Conservation (phyloP, 495 filamentous ascomycete species). For the Friedmanniomyces simplex region DNA sequence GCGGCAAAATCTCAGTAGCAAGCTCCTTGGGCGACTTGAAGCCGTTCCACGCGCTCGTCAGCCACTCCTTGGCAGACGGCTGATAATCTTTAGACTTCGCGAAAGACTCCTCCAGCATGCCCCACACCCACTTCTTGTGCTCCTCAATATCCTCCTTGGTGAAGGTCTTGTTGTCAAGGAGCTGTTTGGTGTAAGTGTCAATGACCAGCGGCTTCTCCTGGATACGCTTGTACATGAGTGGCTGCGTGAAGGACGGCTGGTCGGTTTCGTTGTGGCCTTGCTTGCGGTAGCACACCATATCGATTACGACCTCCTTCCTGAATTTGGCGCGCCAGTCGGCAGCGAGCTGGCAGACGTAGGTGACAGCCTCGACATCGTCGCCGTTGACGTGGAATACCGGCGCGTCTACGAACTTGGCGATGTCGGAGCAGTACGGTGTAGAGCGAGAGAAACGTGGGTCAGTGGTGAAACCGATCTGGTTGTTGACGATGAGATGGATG, state of each 20-base stretch:
- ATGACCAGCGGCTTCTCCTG: constrained; percentile 66
- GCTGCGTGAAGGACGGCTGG: constrained; percentile 98
- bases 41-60: constrained; percentile 95
- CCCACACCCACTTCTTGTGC: constrained; percentile 99
- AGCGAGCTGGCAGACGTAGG: constrained; percentile 94
- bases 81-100: constrained; percentile 94
- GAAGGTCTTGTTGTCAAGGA: constrained; percentile 82
- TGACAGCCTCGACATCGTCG: constrained; percentile 95
- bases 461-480: constrained; percentile 99
- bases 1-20: constrained; percentile 85
- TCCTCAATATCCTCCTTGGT: constrained; percentile 97
- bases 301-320: constrained; percentile 93
- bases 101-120: constrained; percentile 95
- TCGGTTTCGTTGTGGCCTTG: constrained; percentile 99
- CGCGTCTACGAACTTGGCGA: constrained; percentile 96
- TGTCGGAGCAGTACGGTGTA: constrained; percentile 97
- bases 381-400: constrained; percentile 99
- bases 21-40: constrained; percentile 99
- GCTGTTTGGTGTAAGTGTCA: constrained; percentile 77
- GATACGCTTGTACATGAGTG: constrained; percentile 98
- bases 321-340: constrained; percentile 97
- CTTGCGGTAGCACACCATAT: constrained; percentile 98
- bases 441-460: constrained; percentile 95
- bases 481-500: constrained; percentile 95
- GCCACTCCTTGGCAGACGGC: constrained; percentile 93